phyloP scores from a whole-genome alignment of 495 filamentous ascomycete species.

The Glutinoglossum americanum region DNA sequence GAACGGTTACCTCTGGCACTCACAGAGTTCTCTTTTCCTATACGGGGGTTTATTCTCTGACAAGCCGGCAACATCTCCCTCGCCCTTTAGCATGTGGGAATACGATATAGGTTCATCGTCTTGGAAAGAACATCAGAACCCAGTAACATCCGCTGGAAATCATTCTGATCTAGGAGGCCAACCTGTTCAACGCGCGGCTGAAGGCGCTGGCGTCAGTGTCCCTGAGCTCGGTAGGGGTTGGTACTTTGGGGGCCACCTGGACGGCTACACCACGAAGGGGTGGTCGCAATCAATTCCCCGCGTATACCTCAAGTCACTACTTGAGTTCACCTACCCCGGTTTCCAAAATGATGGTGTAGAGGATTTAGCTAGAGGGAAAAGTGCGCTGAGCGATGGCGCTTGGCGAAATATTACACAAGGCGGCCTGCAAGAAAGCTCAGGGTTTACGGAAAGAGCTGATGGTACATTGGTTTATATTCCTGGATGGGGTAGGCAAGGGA shows the following conservation, averaged over 20 bases:
- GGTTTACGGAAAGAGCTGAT: constrained; percentile 50
- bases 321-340: constrained; percentile 55
- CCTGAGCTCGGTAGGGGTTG: constrained; percentile 43
- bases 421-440: constrained; percentile 36
- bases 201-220: constrained; percentile 48
- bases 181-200: constrained; percentile 38
- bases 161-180: constrained; percentile 29
- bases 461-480: constrained; percentile 49
- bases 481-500: constrained; percentile 44
- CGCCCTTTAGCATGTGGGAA: constrained; percentile 37
- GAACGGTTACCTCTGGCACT: constrained; percentile 51
- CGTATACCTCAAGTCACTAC: constrained; percentile 45
- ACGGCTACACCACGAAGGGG: constrained; percentile 42
- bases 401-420: constrained; percentile 54
- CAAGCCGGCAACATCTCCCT: constrained; percentile 27
- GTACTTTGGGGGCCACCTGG: constrained; percentile 59
- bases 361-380: constrained; percentile 23
- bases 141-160: constrained; percentile 32
- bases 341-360: constrained; percentile 35
- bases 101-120: constrained; percentile 34
- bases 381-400: constrained; percentile 30
- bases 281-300: constrained; percentile 39
- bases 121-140: constrained; percentile 38
- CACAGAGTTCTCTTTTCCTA: constrained; percentile 39
- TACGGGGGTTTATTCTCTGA: constrained; percentile 55